A percentile compares a stretch with the other conserved stretches of the same genome.
Evolutionary conservation across 2,329 filamentous ascomycete genomes (phyloP).

Genomic region (Trichoderma sp.): DNA sequence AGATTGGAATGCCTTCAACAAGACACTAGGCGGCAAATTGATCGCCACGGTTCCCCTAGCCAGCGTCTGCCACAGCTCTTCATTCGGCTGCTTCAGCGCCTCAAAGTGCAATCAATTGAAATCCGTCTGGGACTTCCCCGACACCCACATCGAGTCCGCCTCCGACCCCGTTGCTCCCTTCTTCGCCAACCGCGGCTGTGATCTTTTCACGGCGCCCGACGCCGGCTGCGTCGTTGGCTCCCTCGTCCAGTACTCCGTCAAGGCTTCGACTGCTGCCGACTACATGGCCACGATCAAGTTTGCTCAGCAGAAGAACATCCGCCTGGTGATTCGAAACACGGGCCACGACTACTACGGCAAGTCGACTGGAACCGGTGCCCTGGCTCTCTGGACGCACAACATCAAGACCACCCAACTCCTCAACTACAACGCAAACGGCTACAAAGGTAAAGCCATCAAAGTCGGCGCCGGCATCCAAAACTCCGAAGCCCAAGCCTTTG

Average conservation of each 20-base stretch:
- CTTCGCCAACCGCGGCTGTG: constrained; percentile 13
- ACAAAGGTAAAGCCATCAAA: constrained; percentile 51
- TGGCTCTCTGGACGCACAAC: constrained; percentile 40
- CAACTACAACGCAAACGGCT: constrained; percentile 42
- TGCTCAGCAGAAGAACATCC: constrained; percentile 41
- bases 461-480: constrained; percentile 53
- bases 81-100: constrained; percentile 39
- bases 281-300: constrained; percentile 28
- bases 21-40: constrained; percentile 49
- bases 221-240: not conserved
- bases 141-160: not conserved
- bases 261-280: not conserved
- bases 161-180: constrained; percentile 7
- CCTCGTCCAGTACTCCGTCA: constrained; percentile 21
- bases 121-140: not conserved
- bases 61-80: constrained; percentile 44
- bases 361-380: constrained; percentile 39
- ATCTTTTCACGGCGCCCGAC: not conserved
- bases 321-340: constrained; percentile 36
- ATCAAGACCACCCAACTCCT: constrained; percentile 39
- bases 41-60: constrained; percentile 51
- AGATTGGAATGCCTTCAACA: constrained; percentile 51
- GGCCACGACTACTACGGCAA: constrained; percentile 36
- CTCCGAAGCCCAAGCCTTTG: constrained; percentile 44
- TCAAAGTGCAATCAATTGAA: constrained; percentile 33